phyloP scores from a whole-genome alignment of 2,329 filamentous ascomycete genomes.

The Coleophoma cylindrospora region DNA sequence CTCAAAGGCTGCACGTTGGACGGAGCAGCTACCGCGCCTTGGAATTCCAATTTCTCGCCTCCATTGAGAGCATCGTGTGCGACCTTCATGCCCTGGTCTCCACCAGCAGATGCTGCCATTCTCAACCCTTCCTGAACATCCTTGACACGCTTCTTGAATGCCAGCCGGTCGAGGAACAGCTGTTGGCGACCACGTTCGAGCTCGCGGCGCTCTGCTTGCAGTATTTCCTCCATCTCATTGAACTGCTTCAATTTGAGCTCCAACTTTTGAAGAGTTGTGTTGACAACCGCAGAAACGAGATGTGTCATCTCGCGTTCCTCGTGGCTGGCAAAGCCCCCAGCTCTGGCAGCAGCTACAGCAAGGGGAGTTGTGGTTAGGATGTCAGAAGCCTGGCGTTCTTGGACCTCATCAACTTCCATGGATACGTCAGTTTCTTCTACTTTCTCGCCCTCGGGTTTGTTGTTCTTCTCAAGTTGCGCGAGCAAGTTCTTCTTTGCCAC shows the following conservation, averaged over 20 bases:
- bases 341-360: conserved; percentile 78
- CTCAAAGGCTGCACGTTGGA: conserved; percentile 49
- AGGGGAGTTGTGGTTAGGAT: conserved; percentile 55
- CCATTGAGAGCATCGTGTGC: conserved; percentile 25
- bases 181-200: conserved; percentile 89
- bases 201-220: conserved; percentile 89
- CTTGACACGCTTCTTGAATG: conserved; percentile 82
- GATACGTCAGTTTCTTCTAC: conserved; percentile 46
- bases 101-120: conserved; percentile 34
- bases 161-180: conserved; percentile 85
- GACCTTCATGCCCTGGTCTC: conserved; percentile 27
- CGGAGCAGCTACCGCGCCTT: conserved; percentile 33
- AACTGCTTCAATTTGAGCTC: conserved; percentile 96
- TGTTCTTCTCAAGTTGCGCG: conserved; percentile 66
- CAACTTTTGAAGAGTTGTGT: conserved; percentile 90
- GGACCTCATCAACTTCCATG: conserved; percentile 59
- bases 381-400: conserved; percentile 30
- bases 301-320: conserved; percentile 96
- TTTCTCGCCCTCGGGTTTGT: conserved; percentile 50
- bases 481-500: conserved; percentile 78
- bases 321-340: conserved; percentile 85
- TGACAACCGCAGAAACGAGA: conserved; percentile 86
- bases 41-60: conserved; percentile 46
- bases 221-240: conserved; percentile 87
- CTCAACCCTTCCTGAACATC: conserved; percentile 76